A percentile compares a stretch with the other conserved stretches of the same genome.
phyloP scores from a whole-genome alignment of 2,329 filamentous ascomycete genomes.

The Clonostachys byssicola region DNA sequence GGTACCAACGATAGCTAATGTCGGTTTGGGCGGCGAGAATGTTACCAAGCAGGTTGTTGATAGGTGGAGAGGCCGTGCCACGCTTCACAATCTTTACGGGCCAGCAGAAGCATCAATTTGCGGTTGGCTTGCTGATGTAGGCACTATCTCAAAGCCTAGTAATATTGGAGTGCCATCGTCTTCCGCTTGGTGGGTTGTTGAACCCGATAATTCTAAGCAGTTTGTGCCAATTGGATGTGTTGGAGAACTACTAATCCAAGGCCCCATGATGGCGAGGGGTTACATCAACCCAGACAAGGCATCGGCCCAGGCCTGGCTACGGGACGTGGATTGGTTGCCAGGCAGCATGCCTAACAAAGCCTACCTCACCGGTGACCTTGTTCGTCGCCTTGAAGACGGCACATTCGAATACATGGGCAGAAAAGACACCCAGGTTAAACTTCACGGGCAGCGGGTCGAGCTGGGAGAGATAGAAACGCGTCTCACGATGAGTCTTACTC shows the following conservation, averaged over 20 bases:
- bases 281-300: constrained; percentile 3
- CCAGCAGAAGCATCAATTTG: constrained; percentile 31
- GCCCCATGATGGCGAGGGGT: constrained; percentile 10
- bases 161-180: constrained; percentile 5
- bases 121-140: not conserved
- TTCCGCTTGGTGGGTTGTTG: constrained; percentile 10
- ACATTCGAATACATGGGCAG: constrained; percentile 2
- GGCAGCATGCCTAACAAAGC: not conserved
- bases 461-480: constrained; percentile 2
- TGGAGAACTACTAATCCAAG: constrained; percentile 13
- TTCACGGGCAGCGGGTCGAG: constrained; percentile 3
- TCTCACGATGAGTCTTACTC: not conserved
- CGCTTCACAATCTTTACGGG: constrained; percentile 32
- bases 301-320: constrained; percentile 2
- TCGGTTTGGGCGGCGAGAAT: constrained; percentile 5
- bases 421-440: constrained; percentile 1
- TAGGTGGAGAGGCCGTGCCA: constrained; percentile 13
- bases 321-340: constrained; percentile 4
- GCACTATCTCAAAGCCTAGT: constrained; percentile 1
- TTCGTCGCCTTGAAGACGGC: constrained; percentile 1
- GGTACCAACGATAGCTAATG: not conserved
- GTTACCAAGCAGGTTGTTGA: constrained; percentile 2
- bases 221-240: constrained; percentile 9
- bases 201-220: constrained; percentile 4
- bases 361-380: constrained; percentile 1